Evolutionary conservation across 306 rosid genomes (phyloP), one percentile per base, ranked within the genome.

Genomic region (Senna tora): DNA sequence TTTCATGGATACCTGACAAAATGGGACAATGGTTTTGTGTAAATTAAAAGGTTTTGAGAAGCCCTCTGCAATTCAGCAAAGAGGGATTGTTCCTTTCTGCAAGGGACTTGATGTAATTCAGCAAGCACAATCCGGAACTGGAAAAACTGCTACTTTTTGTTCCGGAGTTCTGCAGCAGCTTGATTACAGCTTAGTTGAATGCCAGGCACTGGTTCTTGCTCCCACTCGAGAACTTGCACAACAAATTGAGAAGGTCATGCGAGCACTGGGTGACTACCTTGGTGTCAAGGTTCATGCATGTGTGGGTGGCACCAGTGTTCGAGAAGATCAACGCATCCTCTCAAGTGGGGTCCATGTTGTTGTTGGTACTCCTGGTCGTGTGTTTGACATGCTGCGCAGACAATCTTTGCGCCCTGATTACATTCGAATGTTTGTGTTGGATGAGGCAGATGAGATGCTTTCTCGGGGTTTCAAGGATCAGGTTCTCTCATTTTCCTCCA

Each of bases 401-500:
- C 90, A 83, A 79, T 88, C 87, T 32, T 82, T 85, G 76, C 84
- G 87, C 20, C 84, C 85, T 16, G 88, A 83, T 83, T 49, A 42
- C 65, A 88, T 88, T 72, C 78, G 60, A 81, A 83, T 83, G 79
- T 85, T 88, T 72, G 93, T 88, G 55, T 76, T 88, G 28, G 93
- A 88, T 71, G 93, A 89, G 81, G 92, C 92, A 2, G 92, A 89
- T 83, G 96, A 89, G 75, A 87, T 89, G 96, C 96, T 87, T 65
- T 89, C 90, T 56, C 81, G 86, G 58, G 96, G 92, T 56, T 89
- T 89, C 87, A 89, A 87, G 86, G 96, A 87, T 73, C 92, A 87
- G 96, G 96, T 88, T 14, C 53, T 28, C 57, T 53, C 9, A 46
- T 36, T 75, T 38, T 7, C 56, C 56, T 34, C 8, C 4, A 8